Base-by-base conservation (phyloP, 768 basidiomycete species). In the Lyophyllum decastes region DNA sequence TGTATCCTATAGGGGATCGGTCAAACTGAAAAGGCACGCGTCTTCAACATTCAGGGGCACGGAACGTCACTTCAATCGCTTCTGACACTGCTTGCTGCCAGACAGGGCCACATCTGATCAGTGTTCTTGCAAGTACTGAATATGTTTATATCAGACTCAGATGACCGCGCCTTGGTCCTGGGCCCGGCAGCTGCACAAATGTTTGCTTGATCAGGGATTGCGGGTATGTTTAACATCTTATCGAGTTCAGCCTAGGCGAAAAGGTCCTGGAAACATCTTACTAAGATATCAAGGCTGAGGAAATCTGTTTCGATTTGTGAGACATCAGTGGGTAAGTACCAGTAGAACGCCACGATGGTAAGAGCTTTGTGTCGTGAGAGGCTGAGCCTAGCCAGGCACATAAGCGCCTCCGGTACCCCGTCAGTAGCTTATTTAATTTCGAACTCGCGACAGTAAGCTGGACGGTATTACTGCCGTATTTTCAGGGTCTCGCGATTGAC, bases 361-460 rank as follows among this genome's bases (percentile, higher is more conserved):
- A 25, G 41, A 25, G 24, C 43, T 5, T 44, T 44, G 52, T 45
- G 52, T 45, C 52, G 27, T 53, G 30, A n/a, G 50, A 26, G 11
- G 35, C 30, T 7, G 10, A 10, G 30, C n/a, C 35, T 7, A 38
- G 35, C 35, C 40, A 52, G 51, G 51, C 17, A 52, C 40, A 19
- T 11, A 52, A 43, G 40, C 40, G 50, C 50, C 50, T 26, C 26
- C 43, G 19, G 21, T 35, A 16, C n/a, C 26, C 17, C 26, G 27
- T n/a, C 43, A 19, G 26, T 27, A 53, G 41, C 30, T 54, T 44
- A 34, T 45, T 54, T 44, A 34, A 54, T 54, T 44, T 45, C 38
- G 38, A 16, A 30, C 14, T 38, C 17, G 25, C 52, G 19, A 22
- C 27, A 27, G 17, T 16, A 12, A 46, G 33, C 17, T 43, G 17